A percentile compares a stretch with the other conserved stretches of the same genome.
Conservation (phyloP, 73 alveolate genomes). For the Durusdinium trenchii region DNA sequence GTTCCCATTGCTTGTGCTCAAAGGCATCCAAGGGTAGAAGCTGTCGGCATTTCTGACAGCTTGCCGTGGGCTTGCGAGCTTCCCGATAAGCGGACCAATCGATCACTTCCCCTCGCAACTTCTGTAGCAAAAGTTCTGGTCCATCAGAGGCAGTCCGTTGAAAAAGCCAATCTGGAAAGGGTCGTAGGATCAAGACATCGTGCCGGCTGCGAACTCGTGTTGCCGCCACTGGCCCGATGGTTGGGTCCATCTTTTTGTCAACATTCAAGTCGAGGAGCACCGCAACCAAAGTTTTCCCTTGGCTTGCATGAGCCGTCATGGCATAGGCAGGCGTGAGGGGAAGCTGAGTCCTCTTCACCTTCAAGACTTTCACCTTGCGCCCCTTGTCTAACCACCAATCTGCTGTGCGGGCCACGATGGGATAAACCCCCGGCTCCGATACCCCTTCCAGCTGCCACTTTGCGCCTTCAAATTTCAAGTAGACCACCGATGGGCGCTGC, state of each 20-base stretch:
- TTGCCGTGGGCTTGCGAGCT: not conserved
- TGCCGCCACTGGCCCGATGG: not conserved
- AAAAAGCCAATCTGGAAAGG: not conserved
- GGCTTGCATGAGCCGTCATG: not conserved
- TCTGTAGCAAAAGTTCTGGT: not conserved
- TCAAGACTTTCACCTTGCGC: not conserved
- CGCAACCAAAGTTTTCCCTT: slow-evolving; percentile 9
- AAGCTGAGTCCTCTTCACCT: not conserved
- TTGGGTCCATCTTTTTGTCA: not conserved
- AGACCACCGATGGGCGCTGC: not conserved
- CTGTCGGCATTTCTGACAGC: not conserved
- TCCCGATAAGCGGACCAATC: slow-evolving; percentile 2
- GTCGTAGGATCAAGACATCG: slow-evolving; percentile 2
- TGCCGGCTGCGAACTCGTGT: not conserved
- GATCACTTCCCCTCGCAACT: not conserved
- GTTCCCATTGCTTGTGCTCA: not conserved
- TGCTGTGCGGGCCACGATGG: not conserved
- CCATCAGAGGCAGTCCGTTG: not conserved
- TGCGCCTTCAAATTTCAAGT: not conserved
- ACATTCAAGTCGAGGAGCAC: not conserved
- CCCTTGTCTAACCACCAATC: not conserved
- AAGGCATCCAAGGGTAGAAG: not conserved
- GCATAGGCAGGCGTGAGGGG: slow-evolving; percentile 24
- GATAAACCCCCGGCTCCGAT: slow-evolving; percentile 13
- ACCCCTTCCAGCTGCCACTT: not conserved